A percentile compares a stretch with the other conserved stretches of the same genome.
These are phyloP conservation scores for Lithocarpus polystachyus DNA, from an alignment of 306 rosid genomes.

Conservation along the genomic window DNA sequence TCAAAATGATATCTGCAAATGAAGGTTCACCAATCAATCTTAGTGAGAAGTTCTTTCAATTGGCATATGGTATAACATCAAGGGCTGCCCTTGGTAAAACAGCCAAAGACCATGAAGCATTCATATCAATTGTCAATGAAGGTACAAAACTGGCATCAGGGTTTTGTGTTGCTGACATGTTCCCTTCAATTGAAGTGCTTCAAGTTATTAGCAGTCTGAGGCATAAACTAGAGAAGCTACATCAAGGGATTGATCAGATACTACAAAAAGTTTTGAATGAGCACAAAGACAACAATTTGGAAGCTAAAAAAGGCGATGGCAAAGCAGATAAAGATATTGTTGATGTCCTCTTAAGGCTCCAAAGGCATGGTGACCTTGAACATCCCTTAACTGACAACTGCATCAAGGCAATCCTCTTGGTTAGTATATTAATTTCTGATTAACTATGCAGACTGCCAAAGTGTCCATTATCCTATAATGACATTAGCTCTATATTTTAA, in stretches of 20 bases:
- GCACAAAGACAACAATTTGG: background rate
- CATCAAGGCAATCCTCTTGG: conserved; percentile 15
- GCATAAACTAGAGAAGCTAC: conserved; percentile 29
- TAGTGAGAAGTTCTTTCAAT: conserved; percentile 11
- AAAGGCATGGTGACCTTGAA: background rate
- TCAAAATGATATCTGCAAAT: background rate
- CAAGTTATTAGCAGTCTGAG: conserved; percentile 10
- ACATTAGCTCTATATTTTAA: too few relatives aligned
- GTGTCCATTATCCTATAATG: too few relatives aligned
- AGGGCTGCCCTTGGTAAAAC: conserved; percentile 37
- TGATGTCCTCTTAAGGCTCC: conserved; percentile 10
- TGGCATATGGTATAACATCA: conserved; percentile 11
- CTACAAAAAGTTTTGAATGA: conserved; percentile 10
- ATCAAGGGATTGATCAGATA: background rate
- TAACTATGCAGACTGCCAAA: too few relatives aligned
- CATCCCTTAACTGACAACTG: background rate
- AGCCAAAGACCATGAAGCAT: conserved; percentile 24
- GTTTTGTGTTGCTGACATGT: conserved; percentile 31
- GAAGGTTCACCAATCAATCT: conserved; percentile 30
- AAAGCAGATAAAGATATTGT: background rate
- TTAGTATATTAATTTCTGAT: background rate
- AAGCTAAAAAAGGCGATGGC: background rate
- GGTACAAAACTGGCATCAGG: background rate
- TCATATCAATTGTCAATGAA: background rate
- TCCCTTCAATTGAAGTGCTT: conserved; percentile 40